phyloP scores from a whole-genome alignment of 2,329 filamentous ascomycete species.

The Aspergillus phoenicis region DNA sequence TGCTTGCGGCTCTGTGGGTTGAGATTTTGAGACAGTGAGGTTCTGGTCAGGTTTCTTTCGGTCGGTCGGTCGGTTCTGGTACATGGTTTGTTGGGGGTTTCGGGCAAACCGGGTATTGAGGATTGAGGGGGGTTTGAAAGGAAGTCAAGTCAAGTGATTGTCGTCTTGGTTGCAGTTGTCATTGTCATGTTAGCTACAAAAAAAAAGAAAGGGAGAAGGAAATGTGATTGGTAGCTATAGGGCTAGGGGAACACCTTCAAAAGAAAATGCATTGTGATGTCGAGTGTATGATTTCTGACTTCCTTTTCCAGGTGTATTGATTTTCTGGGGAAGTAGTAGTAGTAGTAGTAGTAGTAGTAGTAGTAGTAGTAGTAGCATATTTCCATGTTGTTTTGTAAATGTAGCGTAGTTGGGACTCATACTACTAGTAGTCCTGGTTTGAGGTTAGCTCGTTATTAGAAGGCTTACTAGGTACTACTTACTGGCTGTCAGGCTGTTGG shows the following conservation, averaged over 20 bases:
- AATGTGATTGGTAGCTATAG: not conserved
- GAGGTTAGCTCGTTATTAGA: too few species aligned
- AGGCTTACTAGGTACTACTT: too few species aligned
- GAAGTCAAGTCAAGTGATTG: not conserved
- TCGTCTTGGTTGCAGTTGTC: not conserved
- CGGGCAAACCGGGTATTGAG: not conserved
- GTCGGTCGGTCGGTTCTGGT: not conserved
- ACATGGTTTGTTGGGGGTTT: not conserved
- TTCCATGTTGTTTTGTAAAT: too few species aligned
- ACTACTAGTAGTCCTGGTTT: too few species aligned
- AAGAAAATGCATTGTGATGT: not conserved
- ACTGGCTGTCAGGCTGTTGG: too few species aligned
- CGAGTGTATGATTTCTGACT: constrained; percentile 7
- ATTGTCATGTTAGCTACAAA: not conserved
- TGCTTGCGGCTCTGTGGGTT: not conserved
- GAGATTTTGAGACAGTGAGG: not conserved
- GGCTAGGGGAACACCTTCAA: not conserved
- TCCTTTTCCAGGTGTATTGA: constrained; percentile 11
- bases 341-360: too few species aligned
- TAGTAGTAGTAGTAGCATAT: too few species aligned
- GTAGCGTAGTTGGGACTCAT: too few species aligned
- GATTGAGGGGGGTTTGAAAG: not conserved
- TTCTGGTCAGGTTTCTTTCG: constrained; percentile 7
- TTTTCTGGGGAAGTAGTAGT: too few species aligned
- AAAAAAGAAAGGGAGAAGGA: not conserved